Evolutionary conservation across 2,329 filamentous ascomycete genomes (phyloP).

Genomic region (Monosporascus sp.): DNA sequence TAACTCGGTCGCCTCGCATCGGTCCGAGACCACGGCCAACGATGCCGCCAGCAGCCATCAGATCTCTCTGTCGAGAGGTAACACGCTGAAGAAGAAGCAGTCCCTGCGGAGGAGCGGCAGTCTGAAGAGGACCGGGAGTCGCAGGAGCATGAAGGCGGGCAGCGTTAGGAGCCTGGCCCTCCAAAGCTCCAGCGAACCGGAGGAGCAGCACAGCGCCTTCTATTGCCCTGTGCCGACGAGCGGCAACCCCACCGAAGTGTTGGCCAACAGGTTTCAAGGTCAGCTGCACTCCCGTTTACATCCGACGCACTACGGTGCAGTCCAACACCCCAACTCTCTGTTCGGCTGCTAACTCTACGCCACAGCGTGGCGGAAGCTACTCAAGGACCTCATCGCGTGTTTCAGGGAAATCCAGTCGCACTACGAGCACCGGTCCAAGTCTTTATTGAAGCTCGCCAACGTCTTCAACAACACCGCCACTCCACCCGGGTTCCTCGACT

Average conservation of each 20-base stretch:
- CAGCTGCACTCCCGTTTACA: conserved; percentile 25
- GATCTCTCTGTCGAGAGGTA: conserved; percentile 41
- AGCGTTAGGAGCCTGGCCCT: conserved; percentile 77
- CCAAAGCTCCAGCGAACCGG: conserved; percentile 62
- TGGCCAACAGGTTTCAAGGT: conserved; percentile 88
- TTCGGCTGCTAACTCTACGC: conserved; percentile 3
- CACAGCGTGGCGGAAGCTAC: conserved; percentile 84
- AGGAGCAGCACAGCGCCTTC: conserved; percentile 77
- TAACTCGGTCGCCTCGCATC: conserved; percentile 47
- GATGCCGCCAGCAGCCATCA: conserved; percentile 29
- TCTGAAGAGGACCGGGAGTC: conserved; percentile 73
- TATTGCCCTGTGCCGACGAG: conserved; percentile 83
- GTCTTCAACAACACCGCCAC: conserved; percentile 74
- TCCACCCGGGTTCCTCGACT: conserved; percentile 69
- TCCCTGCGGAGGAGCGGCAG: conserved; percentile 71
- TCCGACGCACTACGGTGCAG: neutral
- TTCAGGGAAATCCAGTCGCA: conserved; percentile 88
- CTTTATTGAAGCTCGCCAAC: conserved; percentile 75
- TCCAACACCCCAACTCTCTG: neutral
- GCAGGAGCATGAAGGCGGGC: conserved; percentile 75
- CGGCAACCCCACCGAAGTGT: conserved; percentile 79
- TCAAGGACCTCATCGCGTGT: conserved; percentile 91
- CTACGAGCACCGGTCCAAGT: conserved; percentile 81
- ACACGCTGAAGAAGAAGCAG: conserved; percentile 84
- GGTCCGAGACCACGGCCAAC: conserved; percentile 44